Evolutionary conservation across 768 basidiomycete species (phyloP).

Genomic region (Tulasnella sp.): DNA sequence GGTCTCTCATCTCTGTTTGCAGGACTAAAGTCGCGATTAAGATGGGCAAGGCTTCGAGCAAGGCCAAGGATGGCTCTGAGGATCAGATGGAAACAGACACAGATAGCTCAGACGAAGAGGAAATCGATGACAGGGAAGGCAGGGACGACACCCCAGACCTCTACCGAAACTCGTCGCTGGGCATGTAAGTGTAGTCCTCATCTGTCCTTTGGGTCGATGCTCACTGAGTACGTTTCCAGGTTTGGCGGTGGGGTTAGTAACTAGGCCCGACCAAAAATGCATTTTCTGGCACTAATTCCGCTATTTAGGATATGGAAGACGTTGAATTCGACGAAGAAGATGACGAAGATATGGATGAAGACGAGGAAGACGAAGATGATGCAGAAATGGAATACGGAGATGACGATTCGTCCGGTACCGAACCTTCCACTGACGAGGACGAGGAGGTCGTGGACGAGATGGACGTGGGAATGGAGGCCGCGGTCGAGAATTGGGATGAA

Average conservation of each 20-base stretch:
- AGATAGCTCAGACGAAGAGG: constrained; percentile 35
- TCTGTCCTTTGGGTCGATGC: neutral
- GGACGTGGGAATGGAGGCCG: constrained; percentile 73
- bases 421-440: constrained; percentile 43
- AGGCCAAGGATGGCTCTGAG: constrained; percentile 45
- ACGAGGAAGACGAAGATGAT: constrained; percentile 27
- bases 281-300: neutral
- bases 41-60: constrained; percentile 74
- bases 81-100: constrained; percentile 33
- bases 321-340: constrained; percentile 41
- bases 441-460: constrained; percentile 60
- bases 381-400: constrained; percentile 37
- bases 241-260: constrained; percentile 71
- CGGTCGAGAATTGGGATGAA: constrained; percentile 42
- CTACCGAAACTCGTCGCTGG: constrained; percentile 91
- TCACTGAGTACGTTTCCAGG: constrained; percentile 22
- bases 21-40: constrained; percentile 97
- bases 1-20: neutral
- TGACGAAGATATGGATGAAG: constrained; percentile 72
- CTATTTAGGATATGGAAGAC: constrained; percentile 72
- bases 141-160: constrained; percentile 84
- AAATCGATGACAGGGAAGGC: constrained; percentile 22
- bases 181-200: constrained; percentile 53
- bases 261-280: neutral
- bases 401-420: constrained; percentile 40